A percentile compares a stretch with the other conserved stretches of the same genome.
Conservation (phyloP, 148 eudicot species). For the Pharnaceum exiguum region DNA sequence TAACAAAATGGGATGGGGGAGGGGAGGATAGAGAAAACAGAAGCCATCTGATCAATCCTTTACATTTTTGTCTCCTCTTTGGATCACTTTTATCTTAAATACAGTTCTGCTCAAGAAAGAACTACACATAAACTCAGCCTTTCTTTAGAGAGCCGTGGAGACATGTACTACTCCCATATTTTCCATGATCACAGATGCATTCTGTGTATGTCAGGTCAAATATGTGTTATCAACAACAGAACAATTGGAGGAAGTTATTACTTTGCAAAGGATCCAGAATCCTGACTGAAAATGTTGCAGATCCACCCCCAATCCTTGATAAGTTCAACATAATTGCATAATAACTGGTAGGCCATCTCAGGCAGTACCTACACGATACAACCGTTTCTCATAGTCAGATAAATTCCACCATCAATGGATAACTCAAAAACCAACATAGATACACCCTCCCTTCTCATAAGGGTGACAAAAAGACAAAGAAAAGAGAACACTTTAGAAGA, state of each 20-base stretch:
- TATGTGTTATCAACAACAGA: neutral
- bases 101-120: no score
- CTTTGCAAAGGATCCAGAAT: constrained; percentile 63
- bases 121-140: no score
- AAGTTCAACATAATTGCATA: constrained; percentile 71
- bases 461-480: neutral
- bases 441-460: neutral
- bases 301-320: constrained; percentile 94
- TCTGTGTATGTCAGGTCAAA: neutral
- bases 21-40: no score
- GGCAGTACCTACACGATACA: constrained; percentile 59
- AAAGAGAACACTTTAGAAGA: neutral
- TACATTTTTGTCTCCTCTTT: no score
- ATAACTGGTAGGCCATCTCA: constrained; percentile 72
- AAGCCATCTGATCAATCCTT: no score
- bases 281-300: constrained; percentile 65
- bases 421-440: no score
- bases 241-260: constrained; percentile 20
- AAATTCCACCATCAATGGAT: no score
- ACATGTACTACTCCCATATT: no score
- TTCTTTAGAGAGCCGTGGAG: neutral
- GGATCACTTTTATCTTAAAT: no score
- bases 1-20: no score
- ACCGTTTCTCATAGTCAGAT: constrained; percentile 1
- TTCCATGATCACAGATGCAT: no score